Evolutionary conservation across 1,139 yeast species (phyloP), one percentile per base, ranked within the genome.

Genomic region (Zhuliangozyma blackwelliae): DNA sequence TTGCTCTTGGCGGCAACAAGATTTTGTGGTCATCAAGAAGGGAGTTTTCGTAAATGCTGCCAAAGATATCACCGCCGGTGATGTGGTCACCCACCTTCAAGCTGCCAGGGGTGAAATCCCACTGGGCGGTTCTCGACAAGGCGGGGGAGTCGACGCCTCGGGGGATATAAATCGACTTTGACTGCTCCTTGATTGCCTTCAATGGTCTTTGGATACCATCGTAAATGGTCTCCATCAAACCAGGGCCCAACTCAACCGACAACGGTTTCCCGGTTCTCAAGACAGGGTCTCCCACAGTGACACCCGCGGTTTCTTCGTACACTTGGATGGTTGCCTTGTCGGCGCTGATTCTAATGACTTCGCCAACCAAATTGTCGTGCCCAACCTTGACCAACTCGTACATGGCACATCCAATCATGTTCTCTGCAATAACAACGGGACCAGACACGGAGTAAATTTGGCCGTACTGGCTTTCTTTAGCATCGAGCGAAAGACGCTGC

Each of bases 121-220:
- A 92, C 58, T 82, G 74, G 45, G 74, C 75, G 11, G 79, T 73
- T 71, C 98, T 87, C 47, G 82, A 77, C 57, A 92, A 75, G 7
- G 97, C 88, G 28, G 97, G 97, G 32, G 95, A 92, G 61, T 90
- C 95, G 47, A 92, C 82, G 75, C 99, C 99, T 72, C 98, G 85
- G 60, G 99, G 98, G 48, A 92, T 92, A 68, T 92, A 92, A 61
- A 92, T 92, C 36, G 96, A 85, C 59, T 89, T 83, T 19, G 97
- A 82, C 43, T 67, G 63, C 45, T 88, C 95, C 61, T 82, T 84
- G 60, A 92, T 92, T 36, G 95, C 88, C 65, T 85, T 84, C 63
- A 92, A 78, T 33, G 99, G 98, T 73, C 99, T 89, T 72, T 92
- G 98, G 63, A 92, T 92, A 73, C 99, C 99, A 67, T 92, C 99